A percentile compares a stretch with the other conserved stretches of the same genome.
phyloP scores from a whole-genome alignment of 495 filamentous ascomycete species.

The Penicillium waksmanii region DNA sequence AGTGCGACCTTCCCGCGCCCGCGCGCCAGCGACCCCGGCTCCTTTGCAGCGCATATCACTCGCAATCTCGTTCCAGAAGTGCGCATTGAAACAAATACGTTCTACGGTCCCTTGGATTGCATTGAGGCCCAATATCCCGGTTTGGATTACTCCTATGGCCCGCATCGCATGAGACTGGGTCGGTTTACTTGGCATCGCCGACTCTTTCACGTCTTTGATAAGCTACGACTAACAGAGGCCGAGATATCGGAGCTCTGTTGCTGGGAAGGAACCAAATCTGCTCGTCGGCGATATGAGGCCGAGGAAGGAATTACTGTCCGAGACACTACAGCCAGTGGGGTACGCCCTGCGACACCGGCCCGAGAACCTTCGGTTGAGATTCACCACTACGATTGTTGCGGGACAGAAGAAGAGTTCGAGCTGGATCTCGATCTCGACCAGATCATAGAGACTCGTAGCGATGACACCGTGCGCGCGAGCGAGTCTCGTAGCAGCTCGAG shows the following conservation, averaged over 20 bases:
- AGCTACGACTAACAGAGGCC: constrained; percentile 69
- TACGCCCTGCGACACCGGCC: constrained; percentile 47
- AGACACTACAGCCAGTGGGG: constrained; percentile 78
- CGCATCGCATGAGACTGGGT: constrained; percentile 81
- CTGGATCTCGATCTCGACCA: constrained; percentile 30
- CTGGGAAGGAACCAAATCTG: constrained; percentile 94
- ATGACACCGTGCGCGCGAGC: constrained; percentile 33
- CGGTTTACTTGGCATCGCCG: constrained; percentile 80
- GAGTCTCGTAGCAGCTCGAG: constrained; percentile 23
- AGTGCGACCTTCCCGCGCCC: constrained; percentile 60
- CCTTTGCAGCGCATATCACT: constrained; percentile 62
- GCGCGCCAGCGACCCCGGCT: constrained; percentile 56
- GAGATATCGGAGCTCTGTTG: constrained; percentile 82
- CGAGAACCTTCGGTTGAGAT: constrained; percentile 37
- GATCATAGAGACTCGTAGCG: constrained; percentile 29
- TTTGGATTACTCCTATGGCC: constrained; percentile 79
- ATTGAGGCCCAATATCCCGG: constrained; percentile 90
- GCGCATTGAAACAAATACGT: constrained; percentile 78
- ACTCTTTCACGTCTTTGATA: constrained; percentile 83
- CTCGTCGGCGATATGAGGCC: constrained; percentile 79
- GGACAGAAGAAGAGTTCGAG: constrained; percentile 29
- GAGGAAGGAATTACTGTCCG: constrained; percentile 72
- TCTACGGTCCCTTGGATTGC: constrained; percentile 83
- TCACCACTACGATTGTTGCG: constrained; percentile 37
- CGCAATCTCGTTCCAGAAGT: constrained; percentile 85